Evolutionary conservation across 352 stramenopile species (phyloP), one percentile per base, ranked within the genome.

Genomic region (Phytophthora palmivora): DNA sequence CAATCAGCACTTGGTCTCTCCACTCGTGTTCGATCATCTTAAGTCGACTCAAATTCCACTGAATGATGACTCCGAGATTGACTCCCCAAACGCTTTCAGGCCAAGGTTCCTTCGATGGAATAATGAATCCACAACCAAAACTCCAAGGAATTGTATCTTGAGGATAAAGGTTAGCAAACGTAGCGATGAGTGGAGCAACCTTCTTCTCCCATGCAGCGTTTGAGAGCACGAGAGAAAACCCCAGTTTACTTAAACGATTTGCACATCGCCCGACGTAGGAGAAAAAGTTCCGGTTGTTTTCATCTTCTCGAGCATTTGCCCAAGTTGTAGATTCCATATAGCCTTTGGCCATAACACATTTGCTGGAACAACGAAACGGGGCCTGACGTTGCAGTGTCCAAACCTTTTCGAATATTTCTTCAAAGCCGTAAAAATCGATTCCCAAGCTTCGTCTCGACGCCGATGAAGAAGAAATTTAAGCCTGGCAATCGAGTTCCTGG

Each of bases 261-360:
- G 62, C 67, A 42, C 16, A 58, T 44, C 48, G 67, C 21, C 67
- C 61, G 18, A 43, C 26, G 7, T 69, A 49, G 12, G 44, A 37
- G 30, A 72, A 72, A 48, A 69, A 72, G 3, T 34, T 58, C 67
- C 67, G 0, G 24, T 58, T 2, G 22, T 54, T 58, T 62, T 50
- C 62, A 75, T 75, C 24, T 62, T 62, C 11, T 48, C 55, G 19
- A 68, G 10, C 41, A 75, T 69, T 42, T 72, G 32, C 14, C 67
- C 67, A 14, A 75, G 24, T 18, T 54, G 61, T 32, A 71, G 28
- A 21, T 62, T 60, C 61, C 61, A 68, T 33, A 65, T 22, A 16
- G 33, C n/a, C 32, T 51, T 47, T 8, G 61, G 63, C 67, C 67
- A 75, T 9, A 51, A 32, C 1, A 2, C 0, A 28, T 30, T 37